phyloP scores from a whole-genome alignment of 2,329 filamentous ascomycete species.

The Venturia aucupariae region DNA sequence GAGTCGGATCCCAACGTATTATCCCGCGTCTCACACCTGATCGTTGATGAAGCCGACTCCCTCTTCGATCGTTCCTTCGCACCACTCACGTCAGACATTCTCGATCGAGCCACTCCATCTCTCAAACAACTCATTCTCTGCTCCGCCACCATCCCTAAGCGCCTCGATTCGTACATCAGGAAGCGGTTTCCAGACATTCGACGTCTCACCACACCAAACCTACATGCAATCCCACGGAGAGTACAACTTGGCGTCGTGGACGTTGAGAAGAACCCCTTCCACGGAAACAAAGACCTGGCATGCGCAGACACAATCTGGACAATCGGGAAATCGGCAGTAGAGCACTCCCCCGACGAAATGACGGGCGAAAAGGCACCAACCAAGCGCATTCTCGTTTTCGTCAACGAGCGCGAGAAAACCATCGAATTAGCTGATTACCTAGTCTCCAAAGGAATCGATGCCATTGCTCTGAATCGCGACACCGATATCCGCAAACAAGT shows the following conservation, averaged over 20 bases:
- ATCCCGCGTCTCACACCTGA: slow-evolving; percentile 78
- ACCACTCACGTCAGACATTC: slow-evolving; percentile 68
- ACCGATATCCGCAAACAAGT: slow-evolving; percentile 32
- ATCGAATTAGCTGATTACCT: slow-evolving; percentile 73
- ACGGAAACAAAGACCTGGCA: slow-evolving; percentile 83
- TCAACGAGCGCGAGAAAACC: slow-evolving; percentile 90
- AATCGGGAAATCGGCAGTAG: slow-evolving; percentile 66
- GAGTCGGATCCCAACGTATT: slow-evolving; percentile 86
- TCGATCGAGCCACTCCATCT: slow-evolving; percentile 73
- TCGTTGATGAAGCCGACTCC: slow-evolving; percentile 94
- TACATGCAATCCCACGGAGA: slow-evolving; percentile 89
- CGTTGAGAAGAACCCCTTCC: slow-evolving; percentile 84
- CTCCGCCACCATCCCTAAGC: slow-evolving; percentile 89
- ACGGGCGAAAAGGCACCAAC: slow-evolving; percentile 16
- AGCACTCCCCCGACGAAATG: slow-evolving; percentile 40
- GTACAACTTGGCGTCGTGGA: slow-evolving; percentile 92
- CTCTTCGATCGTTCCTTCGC: slow-evolving; percentile 89
- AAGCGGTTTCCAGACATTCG: slow-evolving; percentile 72
- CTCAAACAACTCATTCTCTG: slow-evolving; percentile 83
- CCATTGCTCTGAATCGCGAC: slow-evolving; percentile 76
- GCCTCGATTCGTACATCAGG: slow-evolving; percentile 76
- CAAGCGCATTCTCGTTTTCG: slow-evolving; percentile 87
- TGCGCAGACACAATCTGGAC: slow-evolving; percentile 94
- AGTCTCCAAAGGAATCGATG: slow-evolving; percentile 76
- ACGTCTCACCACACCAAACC: slow-evolving; percentile 85